Base-by-base conservation (phyloP, 1,139 yeast species). In the Protomyces gravidus region DNA sequence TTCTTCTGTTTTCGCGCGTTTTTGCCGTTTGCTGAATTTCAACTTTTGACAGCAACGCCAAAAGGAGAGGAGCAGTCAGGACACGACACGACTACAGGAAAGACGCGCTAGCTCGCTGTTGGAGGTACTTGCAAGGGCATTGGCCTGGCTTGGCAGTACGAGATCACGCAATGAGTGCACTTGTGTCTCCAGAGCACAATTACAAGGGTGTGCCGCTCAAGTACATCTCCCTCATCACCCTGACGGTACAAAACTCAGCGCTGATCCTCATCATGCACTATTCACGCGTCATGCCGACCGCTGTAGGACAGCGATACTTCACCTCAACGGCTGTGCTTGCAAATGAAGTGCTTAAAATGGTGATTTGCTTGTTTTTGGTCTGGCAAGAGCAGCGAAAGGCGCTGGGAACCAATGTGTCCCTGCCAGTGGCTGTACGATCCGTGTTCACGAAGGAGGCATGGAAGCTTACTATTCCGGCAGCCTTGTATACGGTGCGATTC, bases 321-420 rank as follows among this genome's bases (percentile, higher is more conserved):
- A 68, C 77, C 11, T 74, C 78, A 15, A 75, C 78, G 2, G 78
- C 78, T 3, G 78, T 75, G 33, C 67, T 75, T 26, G 65, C 75
- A 51, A 75, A 75, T 67, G 78, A 75, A 64, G 55, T 74, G 26
- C 65, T 75, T 65, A 75, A 75, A 65, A 65, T 75, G 50, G 50
- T 64, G 15, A 63, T 75, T 39, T 74, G 76, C 56, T 45, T 68
- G 23, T 61, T 61, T 13, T 68, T 72, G 45, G 63, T 64, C 6
- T 47, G 33, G 27, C 56, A 42, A 36, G 61, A 58, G 15, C 61
- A 62, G 25, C 58, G 62, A 23, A 30, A 27, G 45, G 39, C 25
- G n/a, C 28, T 33, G 21, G 60, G 60, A 4, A 6, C 27, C 6
- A 32, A 56, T 3, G 40, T 48, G n/a, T 46, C 55, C 15, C n/a